Percentiles rank a stretch among this genome's conserved stretches.
phyloP scores from a whole-genome alignment of 1,284 basidiomycete species.

The Moesziomyces aphidis region DNA sequence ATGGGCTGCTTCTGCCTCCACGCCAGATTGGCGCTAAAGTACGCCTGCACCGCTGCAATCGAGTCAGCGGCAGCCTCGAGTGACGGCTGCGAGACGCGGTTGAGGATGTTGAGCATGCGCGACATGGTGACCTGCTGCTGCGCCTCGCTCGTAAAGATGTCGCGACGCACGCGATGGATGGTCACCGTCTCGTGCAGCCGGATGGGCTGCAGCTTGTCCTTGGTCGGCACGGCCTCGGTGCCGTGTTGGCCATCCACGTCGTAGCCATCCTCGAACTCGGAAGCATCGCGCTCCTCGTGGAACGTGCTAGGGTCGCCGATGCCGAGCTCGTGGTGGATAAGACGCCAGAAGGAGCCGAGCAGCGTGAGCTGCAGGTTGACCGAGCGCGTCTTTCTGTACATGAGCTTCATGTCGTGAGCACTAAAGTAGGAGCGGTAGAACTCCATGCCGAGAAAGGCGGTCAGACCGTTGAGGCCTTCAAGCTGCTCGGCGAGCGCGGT shows the following conservation, averaged over 20 bases:
- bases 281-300: constrained; percentile 18
- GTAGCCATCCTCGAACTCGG: constrained; percentile 20
- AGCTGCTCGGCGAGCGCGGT: constrained; percentile 23
- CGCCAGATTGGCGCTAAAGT: constrained; percentile 62
- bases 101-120: constrained; percentile 72
- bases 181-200: constrained; percentile 62
- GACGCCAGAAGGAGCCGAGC: constrained; percentile 42
- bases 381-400: constrained; percentile 30
- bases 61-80: constrained; percentile 67
- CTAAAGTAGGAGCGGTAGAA: constrained; percentile 69
- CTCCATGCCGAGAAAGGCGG: constrained; percentile 66
- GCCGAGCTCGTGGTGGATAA: constrained; percentile 25
- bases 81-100: constrained; percentile 66
- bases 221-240: constrained; percentile 60
- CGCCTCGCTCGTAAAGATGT: constrained; percentile 68
- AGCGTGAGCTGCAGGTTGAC: constrained; percentile 33
- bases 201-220: constrained; percentile 60
- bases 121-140: constrained; percentile 69
- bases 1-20: constrained; percentile 48
- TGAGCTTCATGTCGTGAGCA: constrained; percentile 66
- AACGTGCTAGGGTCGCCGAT: constrained; percentile 22
- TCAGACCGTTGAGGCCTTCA: constrained; percentile 24
- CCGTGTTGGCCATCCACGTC: constrained; percentile 52
- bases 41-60: constrained; percentile 67
- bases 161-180: constrained; percentile 67